Conservation (phyloP, 1,284 basidiomycete species). For the Taiwanofungus camphoratus region DNA sequence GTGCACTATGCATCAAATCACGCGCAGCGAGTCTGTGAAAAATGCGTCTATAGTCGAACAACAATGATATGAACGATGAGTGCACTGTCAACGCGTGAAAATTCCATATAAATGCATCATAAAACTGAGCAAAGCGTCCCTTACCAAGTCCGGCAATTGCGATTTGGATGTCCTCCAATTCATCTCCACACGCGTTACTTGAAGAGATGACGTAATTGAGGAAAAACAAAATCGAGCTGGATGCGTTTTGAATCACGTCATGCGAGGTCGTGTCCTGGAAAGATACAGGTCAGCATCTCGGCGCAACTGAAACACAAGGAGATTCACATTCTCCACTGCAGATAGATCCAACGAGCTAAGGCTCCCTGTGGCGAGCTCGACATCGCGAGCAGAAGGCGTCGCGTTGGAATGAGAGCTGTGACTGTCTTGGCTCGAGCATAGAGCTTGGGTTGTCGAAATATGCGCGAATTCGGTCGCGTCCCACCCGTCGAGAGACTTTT, state of each 20-base stretch:
- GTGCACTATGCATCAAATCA: slow-evolving; percentile 16
- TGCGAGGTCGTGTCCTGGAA: slow-evolving; percentile 32
- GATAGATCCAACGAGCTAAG: slow-evolving; percentile 14
- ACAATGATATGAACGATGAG: slow-evolving; percentile 25
- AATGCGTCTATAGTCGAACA: slow-evolving; percentile 46
- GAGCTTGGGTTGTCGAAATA: slow-evolving; percentile 13
- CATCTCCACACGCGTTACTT: neutral
- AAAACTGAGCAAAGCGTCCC: slow-evolving; percentile 3
- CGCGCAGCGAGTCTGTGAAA: slow-evolving; percentile 40
- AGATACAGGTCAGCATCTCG: neutral
- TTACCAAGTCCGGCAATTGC: slow-evolving; percentile 11
- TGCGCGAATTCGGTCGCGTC: slow-evolving; percentile 17
- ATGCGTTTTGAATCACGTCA: slow-evolving; percentile 29
- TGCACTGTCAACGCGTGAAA: slow-evolving; percentile 14
- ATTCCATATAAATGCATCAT: neutral
- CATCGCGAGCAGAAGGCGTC: neutral
- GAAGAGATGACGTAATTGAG: slow-evolving; percentile 23
- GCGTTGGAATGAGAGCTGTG: neutral
- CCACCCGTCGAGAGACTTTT: slow-evolving; percentile 8
- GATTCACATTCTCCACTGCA: slow-evolving; percentile 22
- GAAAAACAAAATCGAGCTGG: slow-evolving; percentile 30
- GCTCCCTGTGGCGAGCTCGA: slow-evolving; percentile 4
- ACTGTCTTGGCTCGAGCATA: neutral
- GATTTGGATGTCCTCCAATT: neutral
- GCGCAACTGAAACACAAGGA: neutral